phyloP scores from a whole-genome alignment of 352 stramenopile species.

The Phytophthora citrophthora region DNA sequence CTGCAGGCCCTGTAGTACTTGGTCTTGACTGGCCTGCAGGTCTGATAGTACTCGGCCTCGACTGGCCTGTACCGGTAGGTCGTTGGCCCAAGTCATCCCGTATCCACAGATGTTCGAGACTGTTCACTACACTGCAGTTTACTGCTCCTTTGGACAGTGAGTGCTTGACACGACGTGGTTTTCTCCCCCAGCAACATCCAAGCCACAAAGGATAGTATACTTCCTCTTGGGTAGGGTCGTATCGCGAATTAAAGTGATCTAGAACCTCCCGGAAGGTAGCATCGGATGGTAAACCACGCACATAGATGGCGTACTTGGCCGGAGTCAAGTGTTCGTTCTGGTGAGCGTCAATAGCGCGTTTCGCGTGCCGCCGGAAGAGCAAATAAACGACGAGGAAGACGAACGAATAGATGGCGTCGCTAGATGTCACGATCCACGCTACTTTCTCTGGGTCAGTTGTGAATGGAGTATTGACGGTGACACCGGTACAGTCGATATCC shows the following conservation, averaged over 20 bases:
- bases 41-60: background rate
- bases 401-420: conserved; percentile 68
- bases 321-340: conserved; percentile 82
- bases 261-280: conserved; percentile 71
- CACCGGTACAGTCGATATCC: conserved; percentile 75
- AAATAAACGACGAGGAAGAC: conserved; percentile 74
- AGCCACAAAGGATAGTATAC: conserved; percentile 67
- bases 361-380: conserved; percentile 50
- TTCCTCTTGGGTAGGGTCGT: conserved; percentile 77
- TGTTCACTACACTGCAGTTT: conserved; percentile 60
- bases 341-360: conserved; percentile 63
- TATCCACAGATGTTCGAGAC: conserved; percentile 69
- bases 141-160: conserved; percentile 44
- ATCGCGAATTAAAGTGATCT: conserved; percentile 77
- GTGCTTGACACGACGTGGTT: conserved; percentile 52
- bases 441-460: conserved; percentile 58
- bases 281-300: conserved; percentile 71
- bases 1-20: background rate
- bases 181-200: conserved; percentile 64
- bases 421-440: conserved; percentile 77
- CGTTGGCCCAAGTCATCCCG: conserved; percentile 8
- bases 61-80: background rate
- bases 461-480: conserved; percentile 75
- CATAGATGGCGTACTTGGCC: conserved; percentile 82
- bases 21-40: background rate